These are phyloP conservation scores for Theileria sp. DNA, from an alignment of 169 alveolate genomes.

Conservation along the genomic window DNA sequence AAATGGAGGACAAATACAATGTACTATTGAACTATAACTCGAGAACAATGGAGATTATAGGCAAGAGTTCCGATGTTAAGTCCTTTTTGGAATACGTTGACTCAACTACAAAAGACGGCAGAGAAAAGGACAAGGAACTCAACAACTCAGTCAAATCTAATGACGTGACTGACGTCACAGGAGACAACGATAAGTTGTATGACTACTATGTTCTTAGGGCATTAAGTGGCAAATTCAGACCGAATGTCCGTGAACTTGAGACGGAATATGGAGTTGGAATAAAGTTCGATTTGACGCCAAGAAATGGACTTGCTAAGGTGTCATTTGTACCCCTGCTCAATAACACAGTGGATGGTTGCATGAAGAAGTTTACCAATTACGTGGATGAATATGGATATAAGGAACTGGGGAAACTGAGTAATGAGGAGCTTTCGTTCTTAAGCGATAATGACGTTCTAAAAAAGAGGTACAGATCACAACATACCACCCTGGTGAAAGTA, in stretches of 20 bases:
- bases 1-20: slow-evolving; percentile 40
- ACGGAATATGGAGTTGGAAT: slow-evolving; percentile 42
- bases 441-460: slow-evolving; percentile 4
- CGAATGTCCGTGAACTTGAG: slow-evolving; percentile 41
- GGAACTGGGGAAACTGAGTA: slow-evolving; percentile 13
- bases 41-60: slow-evolving; percentile 51
- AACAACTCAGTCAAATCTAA: neutral
- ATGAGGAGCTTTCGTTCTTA: slow-evolving; percentile 15
- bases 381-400: slow-evolving; percentile 11
- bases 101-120: neutral
- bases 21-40: slow-evolving; percentile 47
- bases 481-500: slow-evolving; percentile 6
- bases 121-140: neutral
- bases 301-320: slow-evolving; percentile 25
- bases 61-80: slow-evolving; percentile 47
- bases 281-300: slow-evolving; percentile 38
- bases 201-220: slow-evolving; percentile 52
- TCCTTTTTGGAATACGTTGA: slow-evolving; percentile 30
- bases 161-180: slow-evolving; percentile 20
- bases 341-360: slow-evolving; percentile 9
- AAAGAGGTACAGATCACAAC: slow-evolving; percentile 26
- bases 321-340: slow-evolving; percentile 5
- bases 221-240: slow-evolving; percentile 37
- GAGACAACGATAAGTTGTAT: slow-evolving; percentile 30
- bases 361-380: neutral